A percentile compares a stretch with the other conserved stretches of the same genome.
phyloP scores from a whole-genome alignment of 495 filamentous ascomycete genomes.

The Trypethelium eluteriae region DNA sequence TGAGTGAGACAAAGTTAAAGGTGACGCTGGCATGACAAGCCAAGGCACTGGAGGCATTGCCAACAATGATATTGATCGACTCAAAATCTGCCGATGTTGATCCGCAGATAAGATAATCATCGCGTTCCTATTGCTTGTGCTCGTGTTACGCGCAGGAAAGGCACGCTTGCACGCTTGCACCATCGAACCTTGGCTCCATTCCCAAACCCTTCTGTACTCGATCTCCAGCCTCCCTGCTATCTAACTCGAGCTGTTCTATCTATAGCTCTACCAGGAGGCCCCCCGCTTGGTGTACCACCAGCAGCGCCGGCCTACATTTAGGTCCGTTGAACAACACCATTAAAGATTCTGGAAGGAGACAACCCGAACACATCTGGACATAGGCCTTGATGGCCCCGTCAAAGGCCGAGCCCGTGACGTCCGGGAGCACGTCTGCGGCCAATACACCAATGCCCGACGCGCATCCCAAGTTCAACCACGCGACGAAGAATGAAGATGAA shows the following conservation, averaged over 20 bases:
- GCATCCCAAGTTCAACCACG: not conserved
- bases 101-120: conserved; percentile 8
- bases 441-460: not conserved
- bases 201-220: not conserved
- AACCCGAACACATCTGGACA: not conserved
- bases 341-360: too few relatives aligned
- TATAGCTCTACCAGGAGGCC: too few relatives aligned
- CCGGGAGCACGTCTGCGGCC: not conserved
- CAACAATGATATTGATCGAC: not conserved
- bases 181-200: not conserved
- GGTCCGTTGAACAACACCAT: too few relatives aligned
- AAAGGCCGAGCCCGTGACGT: not conserved
- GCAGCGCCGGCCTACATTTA: too few relatives aligned
- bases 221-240: not conserved
- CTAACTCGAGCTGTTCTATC: not conserved
- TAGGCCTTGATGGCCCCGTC: conserved; percentile 2
- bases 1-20: too few relatives aligned
- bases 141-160: conserved; percentile 7
- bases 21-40: too few relatives aligned
- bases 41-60: not conserved
- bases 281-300: too few relatives aligned
- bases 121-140: not conserved
- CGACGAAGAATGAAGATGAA: conserved; percentile 9
- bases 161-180: not conserved
- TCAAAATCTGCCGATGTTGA: not conserved